Conservation (phyloP, 1,139 yeast species). For the Candida tunisiensis region DNA sequence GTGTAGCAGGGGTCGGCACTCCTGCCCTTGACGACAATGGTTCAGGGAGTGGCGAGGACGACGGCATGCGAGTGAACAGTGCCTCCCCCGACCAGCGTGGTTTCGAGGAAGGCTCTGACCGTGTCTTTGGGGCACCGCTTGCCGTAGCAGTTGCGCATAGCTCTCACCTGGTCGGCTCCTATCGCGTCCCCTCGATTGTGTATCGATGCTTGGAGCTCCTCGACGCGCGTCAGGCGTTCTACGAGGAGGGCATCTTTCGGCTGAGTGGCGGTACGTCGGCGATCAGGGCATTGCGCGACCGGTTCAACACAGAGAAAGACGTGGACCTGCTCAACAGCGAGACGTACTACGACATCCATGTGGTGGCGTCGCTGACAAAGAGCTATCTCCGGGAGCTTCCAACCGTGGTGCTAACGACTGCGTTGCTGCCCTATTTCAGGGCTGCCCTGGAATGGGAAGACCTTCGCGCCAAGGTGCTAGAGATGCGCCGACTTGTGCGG, state of each 20-base stretch:
- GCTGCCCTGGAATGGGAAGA: slow-evolving; percentile 20
- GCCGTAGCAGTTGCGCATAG: slow-evolving; percentile 35
- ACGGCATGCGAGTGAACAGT: too few relatives aligned
- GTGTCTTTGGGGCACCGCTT: slow-evolving; percentile 55
- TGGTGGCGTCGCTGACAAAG: slow-evolving; percentile 65
- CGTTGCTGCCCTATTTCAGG: too few relatives aligned
- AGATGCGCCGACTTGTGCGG: slow-evolving; percentile 18
- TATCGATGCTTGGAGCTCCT: slow-evolving; percentile 62
- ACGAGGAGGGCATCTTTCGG: slow-evolving; percentile 84
- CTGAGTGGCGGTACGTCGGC: slow-evolving; percentile 78
- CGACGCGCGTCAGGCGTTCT: slow-evolving; percentile 49
- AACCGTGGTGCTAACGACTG: slow-evolving; percentile 20
- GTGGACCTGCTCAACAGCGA: slow-evolving; percentile 36
- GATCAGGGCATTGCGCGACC: slow-evolving; percentile 54
- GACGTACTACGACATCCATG: slow-evolving; percentile 43
- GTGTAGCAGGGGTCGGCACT: too few relatives aligned
- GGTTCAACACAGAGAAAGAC: slow-evolving; percentile 43
- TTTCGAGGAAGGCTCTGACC: too few relatives aligned
- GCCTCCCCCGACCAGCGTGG: too few relatives aligned
- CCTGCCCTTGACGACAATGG: too few relatives aligned
- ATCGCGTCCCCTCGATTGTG: slow-evolving; percentile 56
- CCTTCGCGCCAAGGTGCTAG: slow-evolving; percentile 14
- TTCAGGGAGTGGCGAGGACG: too few relatives aligned
- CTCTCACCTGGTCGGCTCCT: slow-evolving; percentile 19
- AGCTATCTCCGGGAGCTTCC: slow-evolving; percentile 62